phyloP scores from a whole-genome alignment of 78 protist species.

The Tieghemostelium lacteum region DNA sequence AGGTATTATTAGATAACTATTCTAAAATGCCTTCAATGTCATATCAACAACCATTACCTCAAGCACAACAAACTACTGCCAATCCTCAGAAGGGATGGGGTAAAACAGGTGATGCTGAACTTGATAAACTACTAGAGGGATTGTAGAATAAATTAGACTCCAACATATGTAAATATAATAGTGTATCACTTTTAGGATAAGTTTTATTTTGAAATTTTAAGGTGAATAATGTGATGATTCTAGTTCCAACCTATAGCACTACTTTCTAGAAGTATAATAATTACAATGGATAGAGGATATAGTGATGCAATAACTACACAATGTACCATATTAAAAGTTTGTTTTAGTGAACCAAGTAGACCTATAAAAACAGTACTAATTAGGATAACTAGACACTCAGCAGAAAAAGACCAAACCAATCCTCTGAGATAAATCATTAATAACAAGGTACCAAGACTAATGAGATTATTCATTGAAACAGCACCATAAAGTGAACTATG shows the following conservation, averaged over 20 bases:
- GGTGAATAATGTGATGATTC: no score
- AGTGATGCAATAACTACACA: not conserved
- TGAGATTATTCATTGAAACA: slow-evolving; percentile 87
- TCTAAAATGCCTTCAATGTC: slow-evolving; percentile 34
- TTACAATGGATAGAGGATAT: slow-evolving; percentile 10
- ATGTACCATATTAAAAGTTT: slow-evolving; percentile 21
- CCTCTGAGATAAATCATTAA: slow-evolving; percentile 48
- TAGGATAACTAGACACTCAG: slow-evolving; percentile 74
- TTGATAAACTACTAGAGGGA: not conserved
- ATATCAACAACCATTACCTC: no score
- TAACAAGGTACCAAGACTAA: slow-evolving; percentile 54
- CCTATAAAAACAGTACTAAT: not conserved
- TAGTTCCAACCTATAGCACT: slow-evolving; percentile 20
- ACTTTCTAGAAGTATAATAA: slow-evolving; percentile 16
- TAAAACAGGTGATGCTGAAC: not conserved
- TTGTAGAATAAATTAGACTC: not conserved
- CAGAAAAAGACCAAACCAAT: slow-evolving; percentile 85
- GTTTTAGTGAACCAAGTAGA: not conserved
- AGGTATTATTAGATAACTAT: slow-evolving; percentile 22
- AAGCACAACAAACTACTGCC: no score
- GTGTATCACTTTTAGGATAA: no score
- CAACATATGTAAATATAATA: no score
- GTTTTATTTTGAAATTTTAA: no score
- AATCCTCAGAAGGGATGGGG: no score
- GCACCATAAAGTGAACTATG: slow-evolving; percentile 83